Percentiles rank a stretch among this genome's conserved stretches.
phyloP scores from a whole-genome alignment of 2,329 filamentous ascomycete genomes.

The Fusarium humuli region DNA sequence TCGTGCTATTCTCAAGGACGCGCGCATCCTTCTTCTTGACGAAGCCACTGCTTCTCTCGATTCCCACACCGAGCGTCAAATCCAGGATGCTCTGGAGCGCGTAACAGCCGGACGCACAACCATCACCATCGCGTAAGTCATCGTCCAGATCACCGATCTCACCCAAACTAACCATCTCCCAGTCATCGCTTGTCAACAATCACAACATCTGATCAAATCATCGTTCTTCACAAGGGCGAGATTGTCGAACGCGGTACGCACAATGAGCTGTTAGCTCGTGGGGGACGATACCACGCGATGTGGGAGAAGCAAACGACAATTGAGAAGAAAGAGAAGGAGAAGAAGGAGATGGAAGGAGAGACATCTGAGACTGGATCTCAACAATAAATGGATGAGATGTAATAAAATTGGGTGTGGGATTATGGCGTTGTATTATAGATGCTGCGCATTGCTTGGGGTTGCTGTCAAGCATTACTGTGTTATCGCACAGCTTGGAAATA shows the following conservation, averaged over 20 bases:
- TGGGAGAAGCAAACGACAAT: slow-evolving; percentile 64
- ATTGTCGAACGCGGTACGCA: slow-evolving; percentile 65
- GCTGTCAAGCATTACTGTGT: not conserved
- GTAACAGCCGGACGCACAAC: slow-evolving; percentile 63
- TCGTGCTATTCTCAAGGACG: slow-evolving; percentile 75
- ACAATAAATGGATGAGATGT: not conserved
- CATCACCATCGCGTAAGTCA: slow-evolving; percentile 51
- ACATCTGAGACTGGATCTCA: slow-evolving; percentile 19
- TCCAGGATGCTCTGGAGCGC: slow-evolving; percentile 64
- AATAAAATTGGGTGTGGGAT: slow-evolving; percentile 6
- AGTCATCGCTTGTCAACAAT: slow-evolving; percentile 70
- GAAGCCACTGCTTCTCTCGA: slow-evolving; percentile 79
- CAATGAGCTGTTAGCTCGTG: slow-evolving; percentile 56
- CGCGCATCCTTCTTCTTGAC: slow-evolving; percentile 76
- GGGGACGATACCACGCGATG: slow-evolving; percentile 63
- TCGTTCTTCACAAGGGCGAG: slow-evolving; percentile 64
- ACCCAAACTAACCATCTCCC: slow-evolving; percentile 4
- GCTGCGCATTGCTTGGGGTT: not conserved
- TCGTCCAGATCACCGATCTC: fast-evolving
- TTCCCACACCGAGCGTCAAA: slow-evolving; percentile 68
- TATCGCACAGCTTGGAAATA: not conserved
- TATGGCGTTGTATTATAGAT: not conserved
- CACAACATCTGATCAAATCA: slow-evolving; percentile 64
- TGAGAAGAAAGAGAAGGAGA: slow-evolving; percentile 52
- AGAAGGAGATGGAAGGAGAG: slow-evolving; percentile 46